These are phyloP conservation scores for Akanthomyces muscarius DNA, from an alignment of 2,329 filamentous ascomycete genomes.

Conservation along the genomic window DNA sequence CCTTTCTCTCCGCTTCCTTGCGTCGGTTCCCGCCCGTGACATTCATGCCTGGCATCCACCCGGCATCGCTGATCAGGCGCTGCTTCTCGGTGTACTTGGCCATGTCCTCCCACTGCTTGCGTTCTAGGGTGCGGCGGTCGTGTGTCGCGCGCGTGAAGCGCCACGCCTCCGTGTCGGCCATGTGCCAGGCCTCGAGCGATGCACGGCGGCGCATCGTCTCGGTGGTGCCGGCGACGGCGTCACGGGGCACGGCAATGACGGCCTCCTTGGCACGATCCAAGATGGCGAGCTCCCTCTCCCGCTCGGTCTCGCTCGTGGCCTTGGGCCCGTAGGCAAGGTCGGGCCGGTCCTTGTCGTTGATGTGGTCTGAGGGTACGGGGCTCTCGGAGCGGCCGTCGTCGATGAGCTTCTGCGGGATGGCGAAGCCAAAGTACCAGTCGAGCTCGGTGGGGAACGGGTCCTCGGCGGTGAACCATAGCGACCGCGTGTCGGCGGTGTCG, in stretches of 20 bases:
- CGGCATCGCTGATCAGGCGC: slow-evolving; percentile 15
- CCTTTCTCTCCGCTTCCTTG: slow-evolving; percentile 34
- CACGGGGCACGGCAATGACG: slow-evolving; percentile 46
- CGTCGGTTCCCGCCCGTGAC: slow-evolving; percentile 32
- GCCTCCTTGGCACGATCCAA: slow-evolving; percentile 47
- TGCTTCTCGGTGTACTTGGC: slow-evolving; percentile 45
- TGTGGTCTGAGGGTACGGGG: slow-evolving; percentile 26
- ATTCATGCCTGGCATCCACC: slow-evolving; percentile 23
- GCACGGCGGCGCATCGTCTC: slow-evolving; percentile 46
- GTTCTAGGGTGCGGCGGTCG: slow-evolving; percentile 59
- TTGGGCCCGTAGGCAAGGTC: slow-evolving; percentile 46
- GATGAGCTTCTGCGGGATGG: slow-evolving; percentile 58
- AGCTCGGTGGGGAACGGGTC: slow-evolving; percentile 62
- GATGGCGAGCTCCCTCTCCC: slow-evolving; percentile 51
- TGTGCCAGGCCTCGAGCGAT: slow-evolving; percentile 61
- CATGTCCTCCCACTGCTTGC: slow-evolving; percentile 67
- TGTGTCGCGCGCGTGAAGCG: slow-evolving; percentile 66
- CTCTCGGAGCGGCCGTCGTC: slow-evolving; percentile 32
- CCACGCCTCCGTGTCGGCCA: slow-evolving; percentile 76
- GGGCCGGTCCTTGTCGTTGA: slow-evolving; percentile 17
- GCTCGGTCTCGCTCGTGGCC: slow-evolving; percentile 46
- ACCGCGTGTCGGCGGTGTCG: slow-evolving; percentile 57
- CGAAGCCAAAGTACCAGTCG: slow-evolving; percentile 88
- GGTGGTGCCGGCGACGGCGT: slow-evolving; percentile 32
- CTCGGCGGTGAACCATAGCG: slow-evolving; percentile 79